Percentiles rank a stretch among this genome's conserved stretches.
These are phyloP conservation scores for Rhododendron henanense DNA, from an alignment of 148 eudicot species.

Conservation along the genomic window DNA sequence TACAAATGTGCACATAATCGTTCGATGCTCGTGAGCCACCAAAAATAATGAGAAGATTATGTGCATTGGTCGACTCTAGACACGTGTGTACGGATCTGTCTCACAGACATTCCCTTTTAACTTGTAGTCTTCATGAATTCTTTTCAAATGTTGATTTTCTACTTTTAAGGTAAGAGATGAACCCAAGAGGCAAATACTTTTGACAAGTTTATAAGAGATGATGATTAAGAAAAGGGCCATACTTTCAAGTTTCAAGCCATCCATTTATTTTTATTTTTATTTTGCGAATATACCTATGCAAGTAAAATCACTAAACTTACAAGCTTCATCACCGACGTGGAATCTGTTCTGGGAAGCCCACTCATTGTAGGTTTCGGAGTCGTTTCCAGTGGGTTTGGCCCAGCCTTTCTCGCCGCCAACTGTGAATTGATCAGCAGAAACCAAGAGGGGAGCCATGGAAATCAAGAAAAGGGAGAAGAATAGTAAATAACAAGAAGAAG, in stretches of 20 bases:
- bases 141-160: background rate
- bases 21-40: too few relatives aligned
- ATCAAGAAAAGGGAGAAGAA: background rate
- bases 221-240: background rate
- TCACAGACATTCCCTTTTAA: background rate
- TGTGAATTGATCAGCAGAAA: background rate
- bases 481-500: background rate
- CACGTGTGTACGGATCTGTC: background rate
- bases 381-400: conserved; percentile 8
- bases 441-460: background rate
- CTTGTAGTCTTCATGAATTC: background rate
- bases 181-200: background rate
- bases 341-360: conserved; percentile 20
- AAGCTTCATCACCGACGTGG: conserved; percentile 17
- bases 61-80: background rate
- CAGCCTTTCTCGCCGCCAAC: conserved; percentile 18
- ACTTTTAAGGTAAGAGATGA: background rate
- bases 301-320: background rate
- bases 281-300: background rate
- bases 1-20: too few relatives aligned
- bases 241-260: background rate
- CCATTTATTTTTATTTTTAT: too few relatives aligned
- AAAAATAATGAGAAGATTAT: too few relatives aligned
- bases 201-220: background rate
- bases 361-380: conserved; percentile 9